These are phyloP conservation scores for Inga laurina DNA, from an alignment of 306 rosid species.

Conservation along the genomic window DNA sequence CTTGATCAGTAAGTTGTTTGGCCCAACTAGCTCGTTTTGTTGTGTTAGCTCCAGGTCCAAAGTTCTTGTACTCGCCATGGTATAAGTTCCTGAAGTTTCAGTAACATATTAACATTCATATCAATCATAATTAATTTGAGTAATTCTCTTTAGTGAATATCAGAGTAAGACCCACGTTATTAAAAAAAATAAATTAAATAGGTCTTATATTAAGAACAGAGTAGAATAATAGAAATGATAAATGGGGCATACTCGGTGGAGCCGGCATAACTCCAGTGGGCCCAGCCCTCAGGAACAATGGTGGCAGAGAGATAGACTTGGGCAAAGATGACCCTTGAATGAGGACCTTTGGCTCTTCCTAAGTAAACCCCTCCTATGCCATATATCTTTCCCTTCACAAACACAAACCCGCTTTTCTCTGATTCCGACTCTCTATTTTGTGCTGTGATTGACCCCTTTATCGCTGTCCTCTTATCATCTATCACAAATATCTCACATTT, in stretches of 20 bases:
- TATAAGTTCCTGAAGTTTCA: conserved; percentile 36
- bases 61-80: conserved; percentile 57
- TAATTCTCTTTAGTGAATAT: background rate
- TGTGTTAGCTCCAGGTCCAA: conserved; percentile 49
- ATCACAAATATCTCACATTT: conserved; percentile 17
- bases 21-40: conserved; percentile 48
- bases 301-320: conserved; percentile 53
- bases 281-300: conserved; percentile 54
- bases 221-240: background rate
- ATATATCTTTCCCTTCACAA: conserved; percentile 43
- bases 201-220: too few relatives aligned
- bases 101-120: background rate
- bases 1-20: conserved; percentile 47
- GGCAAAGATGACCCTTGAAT: conserved; percentile 52
- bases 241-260: conserved; percentile 46
- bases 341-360: conserved; percentile 39
- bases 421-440: background rate
- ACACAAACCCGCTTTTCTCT: conserved; percentile 37
- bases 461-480: background rate
- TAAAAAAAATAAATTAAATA: too few relatives aligned
- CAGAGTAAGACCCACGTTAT: too few relatives aligned
- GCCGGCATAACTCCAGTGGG: conserved; percentile 53
- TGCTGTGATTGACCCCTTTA: conserved; percentile 1
- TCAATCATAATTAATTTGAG: background rate
- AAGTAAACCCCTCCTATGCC: conserved; percentile 9